Conservation (phyloP, 1,284 basidiomycete species). For the Cutaneotrichosporon sp. region DNA sequence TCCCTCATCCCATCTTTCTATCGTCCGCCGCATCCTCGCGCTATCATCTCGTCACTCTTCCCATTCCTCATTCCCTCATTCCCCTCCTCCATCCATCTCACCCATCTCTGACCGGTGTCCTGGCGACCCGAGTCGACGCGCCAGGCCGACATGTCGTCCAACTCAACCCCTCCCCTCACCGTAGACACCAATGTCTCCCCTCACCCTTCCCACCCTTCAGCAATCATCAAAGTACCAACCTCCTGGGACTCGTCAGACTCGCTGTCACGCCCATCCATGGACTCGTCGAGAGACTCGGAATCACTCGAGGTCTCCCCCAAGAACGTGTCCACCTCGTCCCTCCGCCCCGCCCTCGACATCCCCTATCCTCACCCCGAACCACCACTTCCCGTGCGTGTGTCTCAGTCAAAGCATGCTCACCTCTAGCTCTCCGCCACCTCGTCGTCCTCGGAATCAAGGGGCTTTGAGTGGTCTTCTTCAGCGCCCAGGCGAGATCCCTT, state of each 20-base stretch:
- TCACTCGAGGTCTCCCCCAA: slow-evolving; percentile 15
- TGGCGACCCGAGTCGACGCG: neutral
- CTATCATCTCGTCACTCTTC: no score
- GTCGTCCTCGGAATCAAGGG: slow-evolving; percentile 37
- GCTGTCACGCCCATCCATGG: slow-evolving; percentile 10
- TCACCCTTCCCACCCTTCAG: slow-evolving; percentile 8
- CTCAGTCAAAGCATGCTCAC: neutral
- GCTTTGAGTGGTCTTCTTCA: slow-evolving; percentile 32
- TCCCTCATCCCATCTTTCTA: no score
- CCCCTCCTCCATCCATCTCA: no score
- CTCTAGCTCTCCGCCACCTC: slow-evolving; percentile 37
- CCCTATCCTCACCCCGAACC: slow-evolving; percentile 6
- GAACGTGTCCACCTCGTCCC: slow-evolving; percentile 4
- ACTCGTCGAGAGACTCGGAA: neutral
- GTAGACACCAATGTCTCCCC: slow-evolving; percentile 15
- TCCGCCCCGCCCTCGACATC: neutral
- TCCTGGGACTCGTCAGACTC: slow-evolving; percentile 15
- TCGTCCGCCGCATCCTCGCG: no score
- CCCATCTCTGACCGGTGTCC: no score
- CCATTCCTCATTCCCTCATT: no score
- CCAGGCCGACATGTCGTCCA: slow-evolving; percentile 6
- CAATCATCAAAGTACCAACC: slow-evolving; percentile 7
- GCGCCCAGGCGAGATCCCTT: slow-evolving; percentile 37
- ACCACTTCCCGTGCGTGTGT: neutral
- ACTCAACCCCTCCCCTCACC: slow-evolving; percentile 10